Percentiles rank a stretch among this genome's conserved stretches.
Evolutionary conservation across 2,329 filamentous ascomycete species (phyloP).

Genomic region (Ciborinia camelliae): DNA sequence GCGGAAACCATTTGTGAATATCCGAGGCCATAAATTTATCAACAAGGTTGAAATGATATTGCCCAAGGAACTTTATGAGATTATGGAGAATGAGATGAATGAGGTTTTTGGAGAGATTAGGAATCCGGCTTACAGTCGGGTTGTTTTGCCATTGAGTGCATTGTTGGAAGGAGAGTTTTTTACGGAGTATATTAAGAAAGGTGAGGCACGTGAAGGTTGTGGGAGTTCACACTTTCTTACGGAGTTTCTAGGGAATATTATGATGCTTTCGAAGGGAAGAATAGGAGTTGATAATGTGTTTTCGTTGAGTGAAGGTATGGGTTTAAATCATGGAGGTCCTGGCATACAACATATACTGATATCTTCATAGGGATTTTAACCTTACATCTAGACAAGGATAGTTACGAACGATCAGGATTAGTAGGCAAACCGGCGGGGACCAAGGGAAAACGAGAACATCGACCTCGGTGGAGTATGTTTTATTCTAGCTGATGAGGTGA

Average conservation of each 20-base stretch:
- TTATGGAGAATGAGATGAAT: slow-evolving; percentile 44
- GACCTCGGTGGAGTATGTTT: slow-evolving; percentile 68
- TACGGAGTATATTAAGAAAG: slow-evolving; percentile 73
- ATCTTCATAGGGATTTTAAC: slow-evolving; percentile 59
- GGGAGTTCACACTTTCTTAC: background rate
- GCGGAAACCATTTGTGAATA: slow-evolving; percentile 70
- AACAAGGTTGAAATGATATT: slow-evolving; percentile 73
- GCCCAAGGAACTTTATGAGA: slow-evolving; percentile 58
- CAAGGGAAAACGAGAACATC: slow-evolving; percentile 57
- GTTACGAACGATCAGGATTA: slow-evolving; percentile 79
- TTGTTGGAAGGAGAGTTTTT: slow-evolving; percentile 75
- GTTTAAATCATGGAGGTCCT: background rate
- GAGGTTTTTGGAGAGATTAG: slow-evolving; percentile 47
- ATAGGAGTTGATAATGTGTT: slow-evolving; percentile 69
- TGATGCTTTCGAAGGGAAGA: slow-evolving; percentile 80
- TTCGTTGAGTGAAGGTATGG: slow-evolving; percentile 62
- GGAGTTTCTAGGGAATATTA: slow-evolving; percentile 59
- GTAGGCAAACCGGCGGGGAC: slow-evolving; percentile 64
- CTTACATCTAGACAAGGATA: slow-evolving; percentile 75
- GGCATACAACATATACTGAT: background rate
- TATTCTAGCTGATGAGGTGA: background rate
- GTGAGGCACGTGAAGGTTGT: slow-evolving; percentile 18
- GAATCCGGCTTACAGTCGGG: slow-evolving; percentile 56
- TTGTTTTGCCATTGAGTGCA: slow-evolving; percentile 69
- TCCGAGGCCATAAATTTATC: slow-evolving; percentile 62